Evolutionary conservation across 2,329 filamentous ascomycete genomes (phyloP), one percentile per base, ranked within the genome.

Genomic region (Aspergillus neotritici): DNA sequence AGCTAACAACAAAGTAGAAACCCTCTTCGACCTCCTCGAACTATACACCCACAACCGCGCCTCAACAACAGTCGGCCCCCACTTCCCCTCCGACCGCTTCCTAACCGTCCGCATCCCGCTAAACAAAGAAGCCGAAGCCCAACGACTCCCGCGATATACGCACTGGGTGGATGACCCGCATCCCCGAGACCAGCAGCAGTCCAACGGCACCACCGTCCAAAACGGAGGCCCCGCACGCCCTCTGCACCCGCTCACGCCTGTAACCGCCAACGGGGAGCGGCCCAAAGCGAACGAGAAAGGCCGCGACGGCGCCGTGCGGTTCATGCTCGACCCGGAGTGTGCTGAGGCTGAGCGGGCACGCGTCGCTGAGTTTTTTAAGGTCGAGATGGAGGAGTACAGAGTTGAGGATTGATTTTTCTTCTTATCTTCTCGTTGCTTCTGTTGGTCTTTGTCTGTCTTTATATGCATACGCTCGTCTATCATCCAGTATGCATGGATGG

Each of bases 21-120:
- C 87, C 0, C 79, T 95, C 56, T 80, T 96, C 31, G 93, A 97
- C 60, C 75, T 96, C 0, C 77, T 97, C 17, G 91, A 98, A 59
- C 77, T 97, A 3, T 97, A 96, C 65, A 93, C 88, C 0, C 86
- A 94, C 59, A 84, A 94, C 61, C 80, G 81, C 42, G 78, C 80
- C 52, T 74, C 77, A 40, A 95, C 89, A 29, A 80, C 83, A 39
- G 73, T 95, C 14, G 90, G 89, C 5, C 73, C 78, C 12, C 72
- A 78, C 37, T 85, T 87, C 65, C 79, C 84, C 36, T 74, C 91
- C 34, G 83, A 91, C 53, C 78, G 77, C 41, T 91, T 95, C 62
- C 87, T 97, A 60, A 80, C 84, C 51, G 82, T 94, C 54, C 87
- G 93, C 61, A 95, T 97, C 50, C 76, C 80, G 16, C 75, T 96